phyloP scores from a whole-genome alignment of 2,329 filamentous ascomycete genomes.

The Trichoderma breve region DNA sequence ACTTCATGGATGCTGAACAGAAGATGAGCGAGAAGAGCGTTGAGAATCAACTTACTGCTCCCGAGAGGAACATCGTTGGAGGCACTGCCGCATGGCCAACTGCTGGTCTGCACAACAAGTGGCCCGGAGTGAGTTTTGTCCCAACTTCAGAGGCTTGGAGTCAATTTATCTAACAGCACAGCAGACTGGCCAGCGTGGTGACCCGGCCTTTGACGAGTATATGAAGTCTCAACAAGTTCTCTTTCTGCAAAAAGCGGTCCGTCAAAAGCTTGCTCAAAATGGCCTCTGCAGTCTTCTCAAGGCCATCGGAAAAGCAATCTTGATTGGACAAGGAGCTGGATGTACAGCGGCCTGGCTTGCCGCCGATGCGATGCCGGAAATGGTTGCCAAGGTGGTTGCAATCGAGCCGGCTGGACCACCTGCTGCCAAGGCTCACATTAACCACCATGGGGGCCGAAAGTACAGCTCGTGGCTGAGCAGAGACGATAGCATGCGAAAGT shows the following conservation, averaged over 20 bases:
- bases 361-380: conserved; percentile 47
- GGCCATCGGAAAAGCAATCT: conserved; percentile 39
- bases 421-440: conserved; percentile 33
- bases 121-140: conserved; percentile 37
- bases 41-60: conserved; percentile 35
- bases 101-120: conserved; percentile 35
- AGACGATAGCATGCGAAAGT: conserved; percentile 34
- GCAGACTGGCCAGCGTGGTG: conserved; percentile 39
- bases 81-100: conserved; percentile 26
- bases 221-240: conserved; percentile 43
- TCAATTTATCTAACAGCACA: conserved; percentile 8
- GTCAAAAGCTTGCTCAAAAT: conserved; percentile 33
- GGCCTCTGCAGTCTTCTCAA: conserved; percentile 44
- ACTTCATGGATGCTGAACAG: background rate
- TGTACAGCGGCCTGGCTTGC: conserved; percentile 46
- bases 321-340: conserved; percentile 52
- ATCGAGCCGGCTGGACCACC: conserved; percentile 56
- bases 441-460: background rate
- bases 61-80: conserved; percentile 15
- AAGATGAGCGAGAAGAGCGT: conserved; percentile 21
- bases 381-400: conserved; percentile 48
- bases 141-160: background rate
- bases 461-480: conserved; percentile 27
- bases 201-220: conserved; percentile 49
- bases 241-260: conserved; percentile 28